These are phyloP conservation scores for Zarea fungicola DNA, from an alignment of 2,329 filamentous ascomycete genomes.

Conservation along the genomic window DNA sequence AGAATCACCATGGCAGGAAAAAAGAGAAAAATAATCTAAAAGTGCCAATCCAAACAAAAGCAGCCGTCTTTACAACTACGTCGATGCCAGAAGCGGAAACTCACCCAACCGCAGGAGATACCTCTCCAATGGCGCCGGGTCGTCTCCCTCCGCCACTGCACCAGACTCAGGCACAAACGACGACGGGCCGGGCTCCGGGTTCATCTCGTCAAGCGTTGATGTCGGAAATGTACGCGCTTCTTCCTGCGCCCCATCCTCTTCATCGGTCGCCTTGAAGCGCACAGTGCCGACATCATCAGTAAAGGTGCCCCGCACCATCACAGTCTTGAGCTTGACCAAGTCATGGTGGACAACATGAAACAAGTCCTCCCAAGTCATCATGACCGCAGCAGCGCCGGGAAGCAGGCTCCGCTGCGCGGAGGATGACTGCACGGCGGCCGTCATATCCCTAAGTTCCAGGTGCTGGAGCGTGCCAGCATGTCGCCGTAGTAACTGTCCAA, in stretches of 20 bases:
- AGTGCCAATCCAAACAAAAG: no score
- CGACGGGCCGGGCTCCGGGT: no score
- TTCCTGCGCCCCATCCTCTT: background rate
- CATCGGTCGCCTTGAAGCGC: background rate
- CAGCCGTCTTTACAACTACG: no score
- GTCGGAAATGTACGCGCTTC: no score
- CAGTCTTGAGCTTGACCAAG: background rate
- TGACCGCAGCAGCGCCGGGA: background rate
- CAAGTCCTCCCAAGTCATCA: background rate
- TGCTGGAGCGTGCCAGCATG: background rate
- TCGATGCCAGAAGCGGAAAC: background rate
- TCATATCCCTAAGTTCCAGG: background rate
- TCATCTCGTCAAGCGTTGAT: no score
- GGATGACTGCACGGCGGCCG: background rate
- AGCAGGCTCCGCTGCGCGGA: background rate
- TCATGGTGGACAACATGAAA: background rate
- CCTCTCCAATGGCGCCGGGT: background rate
- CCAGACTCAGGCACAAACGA: no score
- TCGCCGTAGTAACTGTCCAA: background rate
- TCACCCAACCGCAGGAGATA: background rate
- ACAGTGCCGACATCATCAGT: background rate
- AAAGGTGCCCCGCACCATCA: background rate
- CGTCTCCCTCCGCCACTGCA: background rate
- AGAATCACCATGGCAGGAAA: no score
- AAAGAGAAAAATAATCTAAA: no score